These are phyloP conservation scores for Arxiozyma heterogenica DNA, from an alignment of 1,139 yeast species.

Conservation along the genomic window DNA sequence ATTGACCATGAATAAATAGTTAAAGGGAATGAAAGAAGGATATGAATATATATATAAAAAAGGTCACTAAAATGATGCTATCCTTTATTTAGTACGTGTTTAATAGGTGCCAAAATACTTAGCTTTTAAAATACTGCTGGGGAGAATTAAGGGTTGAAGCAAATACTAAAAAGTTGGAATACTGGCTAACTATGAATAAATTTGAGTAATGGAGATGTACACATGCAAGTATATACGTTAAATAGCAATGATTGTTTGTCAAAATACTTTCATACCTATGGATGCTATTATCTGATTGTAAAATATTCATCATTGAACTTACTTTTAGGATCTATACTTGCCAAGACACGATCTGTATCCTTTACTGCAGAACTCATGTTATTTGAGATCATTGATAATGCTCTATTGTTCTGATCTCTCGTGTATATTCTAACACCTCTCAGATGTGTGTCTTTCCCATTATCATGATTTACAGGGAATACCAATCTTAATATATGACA, in stretches of 20 bases:
- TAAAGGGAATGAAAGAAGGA: background rate
- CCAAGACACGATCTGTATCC: background rate
- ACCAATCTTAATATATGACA: conserved; percentile 63
- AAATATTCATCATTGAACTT: conserved; percentile 1
- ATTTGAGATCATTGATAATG: conserved; percentile 24
- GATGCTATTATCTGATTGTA: background rate
- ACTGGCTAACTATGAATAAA: background rate
- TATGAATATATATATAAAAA: too few relatives aligned
- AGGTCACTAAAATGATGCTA: background rate
- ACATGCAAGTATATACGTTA: background rate
- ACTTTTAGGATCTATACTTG: background rate
- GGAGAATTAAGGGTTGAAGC: background rate
- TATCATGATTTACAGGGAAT: conserved; percentile 81
- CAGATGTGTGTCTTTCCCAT: conserved; percentile 91
- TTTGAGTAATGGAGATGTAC: too few relatives aligned
- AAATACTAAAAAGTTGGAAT: background rate
- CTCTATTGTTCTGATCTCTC: background rate
- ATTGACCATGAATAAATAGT: too few relatives aligned
- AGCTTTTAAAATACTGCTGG: background rate
- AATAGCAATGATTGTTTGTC: background rate
- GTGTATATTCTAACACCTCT: conserved; percentile 58
- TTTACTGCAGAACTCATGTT: conserved; percentile 8
- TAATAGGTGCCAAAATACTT: background rate
- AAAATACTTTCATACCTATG: background rate
- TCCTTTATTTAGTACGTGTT: too few relatives aligned